Base-by-base conservation (phyloP, 1,284 basidiomycete genomes). In the Golubevia sp. region DNA sequence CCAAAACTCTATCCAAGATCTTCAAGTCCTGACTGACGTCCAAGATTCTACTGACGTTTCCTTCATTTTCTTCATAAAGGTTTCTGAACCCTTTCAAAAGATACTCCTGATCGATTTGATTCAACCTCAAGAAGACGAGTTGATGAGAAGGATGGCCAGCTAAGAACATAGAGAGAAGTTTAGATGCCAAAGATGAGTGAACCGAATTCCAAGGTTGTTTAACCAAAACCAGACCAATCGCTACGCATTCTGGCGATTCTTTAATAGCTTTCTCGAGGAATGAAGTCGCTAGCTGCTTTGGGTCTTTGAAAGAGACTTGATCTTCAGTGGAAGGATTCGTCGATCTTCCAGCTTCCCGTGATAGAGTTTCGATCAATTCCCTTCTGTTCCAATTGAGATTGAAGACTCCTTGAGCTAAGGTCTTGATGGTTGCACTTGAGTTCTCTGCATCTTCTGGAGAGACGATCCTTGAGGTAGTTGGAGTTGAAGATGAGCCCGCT, bases 21-120 rank as follows among this genome's bases (percentile, higher is more conserved):
- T 95, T 94, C 64, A 98, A 88, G 76, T 97, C 95, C 83, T 95
- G 92, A 1, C 93, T 94, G 48, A 99, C 92, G 79, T 99, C 97
- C 56, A 98, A 86, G 56, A 99, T 94, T 53, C 94, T 89, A 24
- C 92, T 94, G 62, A 99, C 92, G 80, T 98, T 97, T 73, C 94
- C 88, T 62, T 93, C 92, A 74, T 91, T 94, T 79, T 96, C 94
- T 57, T 90, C 88, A 84, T 98, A 98, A 80, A 94, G 95, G 74
- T 93, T 92, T 56, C 91, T 89, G 84, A 99, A 91, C 1, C 93
- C 92, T 61, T 91, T 89, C 6, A 93, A 90, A 56, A 98, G 88
- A 79, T 94, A 92, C 0, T 89, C 86, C 0, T 91, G 91, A 75
- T 95, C 90, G 56, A 92, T 91, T 77, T 95, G 92, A 91, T 92